Percentiles rank a stretch among this genome's conserved stretches.
phyloP scores from a whole-genome alignment of 2,329 filamentous ascomycete species.

The Thelonectria olida region DNA sequence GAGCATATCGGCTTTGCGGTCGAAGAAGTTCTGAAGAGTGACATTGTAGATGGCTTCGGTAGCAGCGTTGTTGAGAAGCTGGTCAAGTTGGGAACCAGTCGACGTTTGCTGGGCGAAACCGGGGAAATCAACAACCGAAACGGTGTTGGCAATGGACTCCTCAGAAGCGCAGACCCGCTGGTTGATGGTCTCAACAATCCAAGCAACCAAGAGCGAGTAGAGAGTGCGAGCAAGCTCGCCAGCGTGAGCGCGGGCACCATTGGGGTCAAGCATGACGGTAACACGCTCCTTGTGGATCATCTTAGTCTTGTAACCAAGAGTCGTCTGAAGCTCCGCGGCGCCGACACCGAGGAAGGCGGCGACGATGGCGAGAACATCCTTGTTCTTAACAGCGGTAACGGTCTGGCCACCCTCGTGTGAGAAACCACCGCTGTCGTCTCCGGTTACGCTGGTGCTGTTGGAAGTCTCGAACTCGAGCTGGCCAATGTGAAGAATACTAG shows the following conservation, averaged over 20 bases:
- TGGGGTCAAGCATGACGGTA: slow-evolving; percentile 97
- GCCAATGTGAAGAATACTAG: slow-evolving; percentile 94
- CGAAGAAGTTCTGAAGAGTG: slow-evolving; percentile 94
- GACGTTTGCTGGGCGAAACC: slow-evolving; percentile 88
- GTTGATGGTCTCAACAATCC: slow-evolving; percentile 93
- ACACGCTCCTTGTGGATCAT: slow-evolving; percentile 95
- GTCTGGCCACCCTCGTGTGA: slow-evolving; percentile 92
- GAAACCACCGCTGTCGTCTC: slow-evolving; percentile 94
- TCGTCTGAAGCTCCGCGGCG: slow-evolving; percentile 82
- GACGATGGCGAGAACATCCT: slow-evolving; percentile 84
- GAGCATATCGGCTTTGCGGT: slow-evolving; percentile 89
- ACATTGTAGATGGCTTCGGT: slow-evolving; percentile 93
- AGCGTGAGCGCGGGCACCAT: slow-evolving; percentile 88
- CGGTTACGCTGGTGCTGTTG: slow-evolving; percentile 79
- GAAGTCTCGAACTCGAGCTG: slow-evolving; percentile 93
- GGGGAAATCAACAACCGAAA: slow-evolving; percentile 96
- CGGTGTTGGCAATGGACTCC: slow-evolving; percentile 89
- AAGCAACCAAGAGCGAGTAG: slow-evolving; percentile 93
- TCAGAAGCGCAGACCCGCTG: slow-evolving; percentile 87
- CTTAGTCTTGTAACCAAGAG: slow-evolving; percentile 94
- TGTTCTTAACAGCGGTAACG: slow-evolving; percentile 90
- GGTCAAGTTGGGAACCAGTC: slow-evolving; percentile 87
- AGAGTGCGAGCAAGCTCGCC: slow-evolving; percentile 93
- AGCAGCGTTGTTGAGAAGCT: slow-evolving; percentile 93
- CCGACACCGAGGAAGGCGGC: slow-evolving; percentile 94